phyloP scores from a whole-genome alignment of 176 grass and related monocot genomes.

The Musa troglodytarum region DNA sequence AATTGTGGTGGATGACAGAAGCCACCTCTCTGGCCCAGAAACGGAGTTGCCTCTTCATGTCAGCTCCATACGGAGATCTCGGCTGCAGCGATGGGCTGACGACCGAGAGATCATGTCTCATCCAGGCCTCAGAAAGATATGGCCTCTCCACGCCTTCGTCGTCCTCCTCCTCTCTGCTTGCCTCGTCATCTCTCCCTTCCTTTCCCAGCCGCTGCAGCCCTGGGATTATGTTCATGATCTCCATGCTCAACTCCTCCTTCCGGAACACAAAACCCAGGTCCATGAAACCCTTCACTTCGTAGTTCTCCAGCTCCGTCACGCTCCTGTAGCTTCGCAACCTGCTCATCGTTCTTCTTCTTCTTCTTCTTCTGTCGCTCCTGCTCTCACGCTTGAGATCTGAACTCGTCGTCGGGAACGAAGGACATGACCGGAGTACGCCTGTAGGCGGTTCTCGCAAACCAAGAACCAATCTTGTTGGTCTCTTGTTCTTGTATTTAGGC shows the following conservation, averaged over 20 bases:
- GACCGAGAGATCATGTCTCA: neutral
- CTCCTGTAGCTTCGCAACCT: neutral
- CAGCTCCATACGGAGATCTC: neutral
- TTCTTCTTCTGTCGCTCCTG: neutral
- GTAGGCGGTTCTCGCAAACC: too few species aligned
- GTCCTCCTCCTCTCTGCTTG: neutral
- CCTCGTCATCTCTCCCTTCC: neutral
- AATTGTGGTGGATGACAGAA: neutral
- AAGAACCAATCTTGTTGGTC: neutral
- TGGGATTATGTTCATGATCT: slow-evolving; percentile 4
- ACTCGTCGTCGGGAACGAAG: neutral
- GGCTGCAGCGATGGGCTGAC: neutral
- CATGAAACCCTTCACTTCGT: slow-evolving; percentile 10
- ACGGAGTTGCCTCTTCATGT: neutral
- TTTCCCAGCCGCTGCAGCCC: neutral
- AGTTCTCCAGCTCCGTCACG: neutral
- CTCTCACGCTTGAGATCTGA: too few species aligned
- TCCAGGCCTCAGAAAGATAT: slow-evolving; percentile 6
- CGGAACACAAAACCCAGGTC: slow-evolving; percentile 12
- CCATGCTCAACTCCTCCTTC: neutral
- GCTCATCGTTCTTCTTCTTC: neutral
- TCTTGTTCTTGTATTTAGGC: neutral
- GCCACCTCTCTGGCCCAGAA: neutral
- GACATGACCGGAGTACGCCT: neutral
- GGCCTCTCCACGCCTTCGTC: neutral